Conservation (phyloP, 257 asterid species). For the Plantago elongata region DNA sequence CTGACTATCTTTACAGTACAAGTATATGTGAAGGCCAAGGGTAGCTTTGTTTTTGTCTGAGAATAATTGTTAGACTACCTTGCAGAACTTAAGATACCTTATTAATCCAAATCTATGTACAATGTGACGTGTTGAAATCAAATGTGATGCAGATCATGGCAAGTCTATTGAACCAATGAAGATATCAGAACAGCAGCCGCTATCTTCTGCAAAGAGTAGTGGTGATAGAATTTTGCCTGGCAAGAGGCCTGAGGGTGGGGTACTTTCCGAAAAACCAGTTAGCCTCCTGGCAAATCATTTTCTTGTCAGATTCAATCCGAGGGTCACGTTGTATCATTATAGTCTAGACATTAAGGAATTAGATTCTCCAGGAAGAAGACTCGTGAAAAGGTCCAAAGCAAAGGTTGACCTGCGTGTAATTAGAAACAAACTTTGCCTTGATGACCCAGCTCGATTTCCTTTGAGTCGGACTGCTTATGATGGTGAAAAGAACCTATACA, state of each 20-base stretch:
- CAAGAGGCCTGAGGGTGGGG: constrained; percentile 33
- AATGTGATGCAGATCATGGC: constrained; percentile 21
- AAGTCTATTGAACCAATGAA: constrained; percentile 13
- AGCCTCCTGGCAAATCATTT: constrained; percentile 55
- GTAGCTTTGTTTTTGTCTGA: too few species aligned
- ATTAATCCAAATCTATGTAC: neutral
- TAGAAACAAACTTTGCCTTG: constrained; percentile 39
- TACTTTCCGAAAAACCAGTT: constrained; percentile 23
- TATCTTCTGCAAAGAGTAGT: neutral
- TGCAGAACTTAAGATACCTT: too few species aligned
- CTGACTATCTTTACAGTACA: too few species aligned
- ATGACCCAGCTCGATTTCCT: constrained; percentile 47
- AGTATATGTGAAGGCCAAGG: too few species aligned
- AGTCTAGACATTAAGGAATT: constrained; percentile 42
- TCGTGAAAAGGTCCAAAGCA: constrained; percentile 26
- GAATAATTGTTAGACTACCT: too few species aligned
- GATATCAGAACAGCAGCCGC: constrained; percentile 18
- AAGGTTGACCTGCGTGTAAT: constrained; percentile 36
- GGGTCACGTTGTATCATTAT: constrained; percentile 47
- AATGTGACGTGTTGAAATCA: neutral
- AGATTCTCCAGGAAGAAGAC: constrained; percentile 29
- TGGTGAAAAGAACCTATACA: constrained; percentile 66
- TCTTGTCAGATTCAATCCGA: constrained; percentile 45
- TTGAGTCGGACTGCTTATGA: constrained; percentile 50
- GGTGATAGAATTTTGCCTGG: constrained; percentile 26